Base-by-base conservation (phyloP, 495 filamentous ascomycete genomes). In the Extremus antarcticus region DNA sequence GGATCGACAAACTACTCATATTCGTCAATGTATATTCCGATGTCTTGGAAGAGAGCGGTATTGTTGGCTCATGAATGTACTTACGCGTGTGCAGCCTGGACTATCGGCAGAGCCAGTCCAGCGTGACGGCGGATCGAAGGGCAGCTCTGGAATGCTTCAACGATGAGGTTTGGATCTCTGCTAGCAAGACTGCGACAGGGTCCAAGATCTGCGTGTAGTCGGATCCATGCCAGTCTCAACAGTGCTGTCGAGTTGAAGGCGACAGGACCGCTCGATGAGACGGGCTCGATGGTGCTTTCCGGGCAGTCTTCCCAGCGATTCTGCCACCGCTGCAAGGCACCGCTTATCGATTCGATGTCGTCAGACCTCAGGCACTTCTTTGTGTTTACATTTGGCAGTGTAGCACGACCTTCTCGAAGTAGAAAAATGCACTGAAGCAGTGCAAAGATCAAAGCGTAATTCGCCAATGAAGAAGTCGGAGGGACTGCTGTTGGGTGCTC, bases 81-180 rank as follows among this genome's bases (percentile, higher is more conserved):
- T n/a, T n/a, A n/a, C n/a, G 84, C 81, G 53, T 86, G 83, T n/a
- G 83, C 78, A 21, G 82, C 83, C 56, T 86, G 82, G 0, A 84
- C 71, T 1, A 84, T 77, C 0, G 81, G 82, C 1, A 79, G 67
- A 8, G 77, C 80, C 0, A 84, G 70, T 0, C 76, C 74, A 2
- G 74, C 70, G 25, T 76, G 79, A 1, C 84, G 76, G 16, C 74
- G 69, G 1, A 87, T 71, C 47, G 74, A 68, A 7, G 83, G 79
- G 1, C 78, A 76, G 21, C 80, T 76, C 22, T 71, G 73, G 23
- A 86, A 76, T 1, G 78, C 74, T 3, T 71, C 70, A 0, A 81
- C 81, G 32, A 86, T 81, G 39, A 78, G 65, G 8, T 74, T 71
- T 4, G 81, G 77, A 59, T 84, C 79, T 58, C 82, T 74, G 2